phyloP scores from a whole-genome alignment of 805 yeast genomes.

The Sugiyamaella americana region DNA sequence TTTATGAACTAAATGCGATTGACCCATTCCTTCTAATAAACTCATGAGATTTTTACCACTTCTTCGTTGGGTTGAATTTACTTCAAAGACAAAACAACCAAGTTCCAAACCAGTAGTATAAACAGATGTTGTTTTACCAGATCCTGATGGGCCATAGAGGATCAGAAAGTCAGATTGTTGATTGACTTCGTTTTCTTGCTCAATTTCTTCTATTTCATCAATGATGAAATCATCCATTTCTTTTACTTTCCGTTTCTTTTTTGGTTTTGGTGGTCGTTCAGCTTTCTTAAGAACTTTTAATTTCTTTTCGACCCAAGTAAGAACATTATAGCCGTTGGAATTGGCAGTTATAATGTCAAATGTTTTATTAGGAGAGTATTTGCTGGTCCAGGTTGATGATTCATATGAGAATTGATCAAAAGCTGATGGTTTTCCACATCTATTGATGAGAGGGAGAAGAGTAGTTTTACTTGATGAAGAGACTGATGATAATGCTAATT shows the following conservation, averaged over 20 bases:
- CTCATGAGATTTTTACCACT: conserved; percentile 63
- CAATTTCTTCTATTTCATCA: conserved; percentile 18
- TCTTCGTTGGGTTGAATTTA: conserved; percentile 69
- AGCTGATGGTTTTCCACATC: conserved; percentile 11
- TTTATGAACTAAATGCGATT: conserved; percentile 68
- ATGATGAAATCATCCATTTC: conserved; percentile 27
- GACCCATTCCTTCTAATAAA: conserved; percentile 68
- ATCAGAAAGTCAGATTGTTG: conserved; percentile 29
- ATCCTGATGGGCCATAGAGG: conserved; percentile 59
- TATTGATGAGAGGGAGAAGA: conserved; percentile 9
- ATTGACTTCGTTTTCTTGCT: neutral
- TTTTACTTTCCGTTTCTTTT: conserved; percentile 8
- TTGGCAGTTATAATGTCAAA: conserved; percentile 8
- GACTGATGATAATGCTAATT: neutral
- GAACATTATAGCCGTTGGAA: conserved; percentile 7
- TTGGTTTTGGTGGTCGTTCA: neutral
- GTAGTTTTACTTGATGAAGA: neutral
- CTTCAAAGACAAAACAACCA: conserved; percentile 71
- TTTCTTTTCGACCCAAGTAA: conserved; percentile 15
- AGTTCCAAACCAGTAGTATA: conserved; percentile 58
- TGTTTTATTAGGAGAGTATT: conserved; percentile 15
- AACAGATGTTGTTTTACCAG: conserved; percentile 72
- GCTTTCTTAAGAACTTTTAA: conserved; percentile 9
- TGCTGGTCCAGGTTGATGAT: conserved; percentile 14
- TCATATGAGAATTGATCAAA: conserved; percentile 18